Base-by-base conservation (phyloP, 2,329 filamentous ascomycete species). In the Paraphaeosphaeria minitans region DNA sequence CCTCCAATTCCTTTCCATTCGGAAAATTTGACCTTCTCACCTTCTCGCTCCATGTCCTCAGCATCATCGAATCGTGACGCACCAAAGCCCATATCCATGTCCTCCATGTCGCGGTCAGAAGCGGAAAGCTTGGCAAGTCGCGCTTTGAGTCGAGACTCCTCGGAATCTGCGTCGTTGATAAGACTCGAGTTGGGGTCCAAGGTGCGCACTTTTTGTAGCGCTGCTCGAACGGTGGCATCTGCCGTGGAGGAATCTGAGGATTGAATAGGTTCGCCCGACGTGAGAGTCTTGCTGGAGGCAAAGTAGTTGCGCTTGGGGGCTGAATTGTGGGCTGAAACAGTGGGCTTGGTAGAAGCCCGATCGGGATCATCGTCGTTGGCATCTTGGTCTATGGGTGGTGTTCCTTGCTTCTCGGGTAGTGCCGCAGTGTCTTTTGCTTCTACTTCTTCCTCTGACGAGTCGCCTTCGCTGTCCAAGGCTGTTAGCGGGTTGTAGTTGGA, bases 51-150 rank as follows among this genome's bases (percentile, higher is more conserved):
- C 63, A 89, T 85, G 63, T 96, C 93, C 59, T 93, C 93, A 51
- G 93, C 93, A 70, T 97, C 95, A 55, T 91, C 93, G 69, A 92
- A 89, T 29, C 94, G 85, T 71, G 90, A 95, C 21, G 88, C 91
- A 35, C 95, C 95, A 71, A 99, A 98, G 60, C 93, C 94, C 82
- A 98, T 86, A 71, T 99, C 95, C 79, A 99, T 85, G 77, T 99
- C 94, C 57, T 94, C 88, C 49, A 93, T 87, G 73, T 98, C 94
- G 49, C 93, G 86, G 66, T 91, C 89, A 56, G 88, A 78, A n/a
- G 79, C 80, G 10, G 82, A 86, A 59, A 97, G 81, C 81, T 97
- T 90, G 64, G 86, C 89, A 13, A 79, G 79, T 7, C 79, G 79
- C 56, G 78, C 80, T 75, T 87, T 89, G 53, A 89, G 86, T 8